phyloP scores from a whole-genome alignment of 257 asterid genomes.

The Nicotiana paniculata region DNA sequence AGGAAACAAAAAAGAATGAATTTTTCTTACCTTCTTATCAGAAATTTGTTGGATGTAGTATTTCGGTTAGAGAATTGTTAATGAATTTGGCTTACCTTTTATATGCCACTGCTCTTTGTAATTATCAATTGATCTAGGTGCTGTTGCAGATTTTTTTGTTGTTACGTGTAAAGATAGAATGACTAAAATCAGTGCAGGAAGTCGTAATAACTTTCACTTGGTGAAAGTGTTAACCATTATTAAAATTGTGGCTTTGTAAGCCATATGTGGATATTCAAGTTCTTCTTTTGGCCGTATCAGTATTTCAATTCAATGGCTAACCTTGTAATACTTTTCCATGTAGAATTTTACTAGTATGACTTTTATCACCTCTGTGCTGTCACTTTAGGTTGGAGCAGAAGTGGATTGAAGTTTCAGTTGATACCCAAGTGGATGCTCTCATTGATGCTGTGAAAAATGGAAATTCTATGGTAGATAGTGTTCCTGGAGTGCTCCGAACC shows the following conservation, averaged over 20 bases:
- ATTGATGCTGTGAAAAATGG: constrained; percentile 59
- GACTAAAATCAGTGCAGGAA: not conserved
- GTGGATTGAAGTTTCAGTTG: constrained; percentile 76
- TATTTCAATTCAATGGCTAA: not conserved
- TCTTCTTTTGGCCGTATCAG: not conserved
- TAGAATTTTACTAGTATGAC: not conserved
- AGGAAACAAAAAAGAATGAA: not conserved
- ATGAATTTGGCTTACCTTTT: constrained; percentile 4
- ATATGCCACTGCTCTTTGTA: constrained; percentile 3
- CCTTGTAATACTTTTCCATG: not conserved
- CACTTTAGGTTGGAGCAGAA: constrained; percentile 73
- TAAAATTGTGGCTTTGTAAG: not conserved
- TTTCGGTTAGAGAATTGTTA: not conserved
- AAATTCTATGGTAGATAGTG: constrained; percentile 20
- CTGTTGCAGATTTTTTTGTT: not conserved
- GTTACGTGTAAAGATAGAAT: not conserved
- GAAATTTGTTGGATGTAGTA: not conserved
- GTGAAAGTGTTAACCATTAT: not conserved
- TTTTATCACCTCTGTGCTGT: not conserved
- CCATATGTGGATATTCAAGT: not conserved
- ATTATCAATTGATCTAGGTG: not conserved
- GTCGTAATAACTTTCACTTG: not conserved
- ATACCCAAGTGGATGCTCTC: constrained; percentile 75
- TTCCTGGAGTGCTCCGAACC: constrained; percentile 43
- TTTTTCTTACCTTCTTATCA: not conserved